phyloP scores from a whole-genome alignment of 805 yeast genomes.

The Alloascoidea africana region DNA sequence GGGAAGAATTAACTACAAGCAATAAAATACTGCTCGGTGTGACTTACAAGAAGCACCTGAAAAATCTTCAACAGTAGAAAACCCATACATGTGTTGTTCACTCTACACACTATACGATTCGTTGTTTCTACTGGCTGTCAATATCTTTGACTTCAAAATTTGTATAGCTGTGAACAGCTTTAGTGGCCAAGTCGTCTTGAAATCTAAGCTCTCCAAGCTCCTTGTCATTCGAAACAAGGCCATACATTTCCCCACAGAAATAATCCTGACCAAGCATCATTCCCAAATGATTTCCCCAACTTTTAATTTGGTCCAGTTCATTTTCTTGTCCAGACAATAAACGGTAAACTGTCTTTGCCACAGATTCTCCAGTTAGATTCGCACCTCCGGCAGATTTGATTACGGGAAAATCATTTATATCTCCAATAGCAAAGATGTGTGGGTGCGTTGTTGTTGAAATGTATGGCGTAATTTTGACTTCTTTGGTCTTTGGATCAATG shows the following conservation, averaged over 20 bases:
- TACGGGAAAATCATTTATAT: conserved; percentile 19
- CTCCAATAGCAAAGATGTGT: conserved; percentile 24
- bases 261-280: neutral
- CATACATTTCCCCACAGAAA: neutral
- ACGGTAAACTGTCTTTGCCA: neutral
- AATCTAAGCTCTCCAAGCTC: neutral
- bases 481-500: neutral
- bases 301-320: neutral
- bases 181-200: neutral
- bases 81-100: no score
- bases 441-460: conserved; percentile 11
- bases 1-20: no score
- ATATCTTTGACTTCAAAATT: no score
- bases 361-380: conserved; percentile 2
- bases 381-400: conserved; percentile 29
- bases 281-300: neutral
- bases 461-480: conserved; percentile 12
- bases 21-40: no score
- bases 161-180: no score
- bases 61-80: no score
- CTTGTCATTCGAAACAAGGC: neutral
- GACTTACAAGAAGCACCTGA: no score
- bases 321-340: neutral
- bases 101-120: no score
- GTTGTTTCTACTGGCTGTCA: no score